Evolutionary conservation across 176 grass and related monocot genomes (phyloP).

Genomic region (Raddia distichophylla): DNA sequence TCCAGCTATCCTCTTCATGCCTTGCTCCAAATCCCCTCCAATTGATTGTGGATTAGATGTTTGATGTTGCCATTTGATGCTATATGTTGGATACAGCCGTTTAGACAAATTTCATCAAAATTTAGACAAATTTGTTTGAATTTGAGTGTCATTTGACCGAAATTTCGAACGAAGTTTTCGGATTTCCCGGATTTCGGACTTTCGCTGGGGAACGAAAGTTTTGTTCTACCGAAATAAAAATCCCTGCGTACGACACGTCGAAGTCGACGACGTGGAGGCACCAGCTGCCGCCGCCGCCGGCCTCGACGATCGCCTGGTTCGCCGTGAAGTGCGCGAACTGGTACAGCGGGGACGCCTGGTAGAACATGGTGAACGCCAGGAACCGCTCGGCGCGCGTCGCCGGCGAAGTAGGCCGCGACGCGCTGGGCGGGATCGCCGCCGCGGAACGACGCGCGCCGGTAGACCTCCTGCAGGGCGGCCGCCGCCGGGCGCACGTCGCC

Average conservation of each 20-base stretch:
- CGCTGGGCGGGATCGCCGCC: conserved; percentile 63
- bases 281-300: conserved; percentile 40
- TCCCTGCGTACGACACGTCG: conserved; percentile 74
- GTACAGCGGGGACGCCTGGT: conserved; percentile 64
- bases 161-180: too few relatives aligned
- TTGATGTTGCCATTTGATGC: too few relatives aligned
- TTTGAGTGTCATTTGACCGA: too few relatives aligned
- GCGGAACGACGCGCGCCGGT: conserved; percentile 47
- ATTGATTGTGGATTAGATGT: too few relatives aligned
- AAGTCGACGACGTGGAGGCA: conserved; percentile 76
- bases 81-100: too few relatives aligned
- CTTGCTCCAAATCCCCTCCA: too few relatives aligned
- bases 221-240: too few relatives aligned
- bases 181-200: too few relatives aligned
- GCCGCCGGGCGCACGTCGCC: conserved; percentile 40
- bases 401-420: conserved; percentile 62
- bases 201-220: too few relatives aligned
- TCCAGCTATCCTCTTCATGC: too few relatives aligned
- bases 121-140: too few relatives aligned
- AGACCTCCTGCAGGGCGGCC: conserved; percentile 57
- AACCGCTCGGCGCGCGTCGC: conserved; percentile 44
- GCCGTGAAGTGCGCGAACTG: conserved; percentile 94
- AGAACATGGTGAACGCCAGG: conserved; percentile 71
- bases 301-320: conserved; percentile 91
- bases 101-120: too few relatives aligned